phyloP scores from a whole-genome alignment of 495 filamentous ascomycete species.

The Xylaria longipes region DNA sequence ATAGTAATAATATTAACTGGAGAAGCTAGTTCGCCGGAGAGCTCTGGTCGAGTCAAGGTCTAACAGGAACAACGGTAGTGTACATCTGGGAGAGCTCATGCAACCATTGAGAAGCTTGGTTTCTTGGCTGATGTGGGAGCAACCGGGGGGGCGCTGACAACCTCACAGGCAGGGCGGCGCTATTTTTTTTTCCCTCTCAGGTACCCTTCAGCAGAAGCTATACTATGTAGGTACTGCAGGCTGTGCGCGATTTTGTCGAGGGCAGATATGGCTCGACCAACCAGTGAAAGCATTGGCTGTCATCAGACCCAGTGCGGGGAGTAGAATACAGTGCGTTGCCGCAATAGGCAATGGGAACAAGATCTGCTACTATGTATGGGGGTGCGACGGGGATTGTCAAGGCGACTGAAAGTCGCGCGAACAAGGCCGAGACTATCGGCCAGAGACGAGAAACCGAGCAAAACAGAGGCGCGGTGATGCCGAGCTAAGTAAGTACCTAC shows the following conservation, averaged over 20 bases:
- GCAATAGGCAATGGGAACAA: constrained; percentile 33
- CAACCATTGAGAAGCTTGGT: constrained; percentile 36
- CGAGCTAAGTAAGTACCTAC: too few relatives aligned
- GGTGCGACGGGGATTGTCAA: constrained; percentile 32
- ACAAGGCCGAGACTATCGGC: constrained; percentile 27
- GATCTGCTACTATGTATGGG: constrained; percentile 38
- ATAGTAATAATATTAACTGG: constrained; percentile 37
- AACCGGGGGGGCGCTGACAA: constrained; percentile 30
- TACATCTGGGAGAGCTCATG: constrained; percentile 17
- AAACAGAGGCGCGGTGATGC: constrained; percentile 23
- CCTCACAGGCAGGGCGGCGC: constrained; percentile 27
- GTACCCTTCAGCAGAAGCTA: constrained; percentile 1
- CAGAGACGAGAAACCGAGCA: constrained; percentile 16
- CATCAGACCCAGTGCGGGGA: constrained; percentile 40
- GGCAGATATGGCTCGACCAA: constrained; percentile 25
- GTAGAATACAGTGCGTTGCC: constrained; percentile 32
- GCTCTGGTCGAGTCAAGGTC: constrained; percentile 28
- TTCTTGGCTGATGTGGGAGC: constrained; percentile 26
- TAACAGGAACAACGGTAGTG: constrained; percentile 29
- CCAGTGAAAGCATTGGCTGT: constrained; percentile 34
- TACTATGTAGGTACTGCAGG: not conserved
- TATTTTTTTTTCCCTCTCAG: constrained; percentile 20
- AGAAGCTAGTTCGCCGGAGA: constrained; percentile 34
- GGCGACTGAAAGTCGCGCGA: constrained; percentile 29
- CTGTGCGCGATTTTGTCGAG: constrained; percentile 44